These are phyloP conservation scores for Bocquillonia castaneifolia DNA, from an alignment of 441 rosid genomes.

Conservation along the genomic window DNA sequence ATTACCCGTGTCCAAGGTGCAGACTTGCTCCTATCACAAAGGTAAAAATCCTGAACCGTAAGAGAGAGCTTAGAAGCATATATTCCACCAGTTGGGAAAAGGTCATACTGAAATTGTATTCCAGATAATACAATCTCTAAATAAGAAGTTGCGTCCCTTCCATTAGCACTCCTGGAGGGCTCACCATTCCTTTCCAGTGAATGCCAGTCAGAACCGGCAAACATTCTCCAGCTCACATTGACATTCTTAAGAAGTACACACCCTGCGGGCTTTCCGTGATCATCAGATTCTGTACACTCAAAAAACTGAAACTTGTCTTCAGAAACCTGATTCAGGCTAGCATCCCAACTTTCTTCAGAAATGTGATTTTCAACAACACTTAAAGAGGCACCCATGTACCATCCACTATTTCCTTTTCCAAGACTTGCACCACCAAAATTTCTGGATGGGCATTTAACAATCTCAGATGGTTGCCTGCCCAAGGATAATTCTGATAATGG, in stretches of 20 bases:
- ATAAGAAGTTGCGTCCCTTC: slow-evolving; percentile 57
- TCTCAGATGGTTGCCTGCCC: slow-evolving; percentile 41
- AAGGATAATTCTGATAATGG: slow-evolving; percentile 53
- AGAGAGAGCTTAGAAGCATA: slow-evolving; percentile 70
- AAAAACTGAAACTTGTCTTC: slow-evolving; percentile 42
- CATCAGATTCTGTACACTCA: slow-evolving; percentile 34
- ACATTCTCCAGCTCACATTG: slow-evolving; percentile 77
- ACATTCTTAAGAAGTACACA: slow-evolving; percentile 55
- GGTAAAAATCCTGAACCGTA: slow-evolving; percentile 62
- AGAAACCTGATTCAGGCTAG: slow-evolving; percentile 37
- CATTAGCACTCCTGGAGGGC: slow-evolving; percentile 27
- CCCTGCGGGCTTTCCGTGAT: slow-evolving; percentile 47
- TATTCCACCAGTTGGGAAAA: slow-evolving; percentile 60
- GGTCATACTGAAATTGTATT: slow-evolving; percentile 55
- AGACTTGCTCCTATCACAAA: slow-evolving; percentile 63
- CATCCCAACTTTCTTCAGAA: slow-evolving; percentile 53
- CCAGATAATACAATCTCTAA: slow-evolving; percentile 71
- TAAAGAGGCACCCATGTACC: slow-evolving; percentile 64
- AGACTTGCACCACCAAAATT: slow-evolving; percentile 38
- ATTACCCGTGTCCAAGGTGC: slow-evolving; percentile 91
- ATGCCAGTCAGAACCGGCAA: slow-evolving; percentile 83
- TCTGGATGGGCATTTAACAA: slow-evolving; percentile 27
- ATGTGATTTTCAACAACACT: slow-evolving; percentile 82
- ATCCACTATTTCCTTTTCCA: slow-evolving; percentile 63
- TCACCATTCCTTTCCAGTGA: slow-evolving; percentile 33